phyloP scores from a whole-genome alignment of 2,329 filamentous ascomycete species.

The Ilyonectria mors-panacis region DNA sequence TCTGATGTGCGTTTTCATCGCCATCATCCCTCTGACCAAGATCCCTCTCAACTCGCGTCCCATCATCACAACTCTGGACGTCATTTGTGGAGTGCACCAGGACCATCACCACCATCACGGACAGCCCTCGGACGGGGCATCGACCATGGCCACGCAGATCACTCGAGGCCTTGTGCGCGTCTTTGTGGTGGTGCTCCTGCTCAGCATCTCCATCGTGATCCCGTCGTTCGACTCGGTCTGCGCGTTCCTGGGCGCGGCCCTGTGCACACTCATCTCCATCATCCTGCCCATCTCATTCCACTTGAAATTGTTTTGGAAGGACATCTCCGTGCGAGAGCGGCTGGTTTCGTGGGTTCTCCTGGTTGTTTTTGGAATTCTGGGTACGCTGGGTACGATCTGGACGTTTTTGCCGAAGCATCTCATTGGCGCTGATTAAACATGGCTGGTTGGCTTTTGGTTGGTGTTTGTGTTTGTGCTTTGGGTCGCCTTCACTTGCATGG shows the following conservation, averaged over 20 bases:
- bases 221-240: slow-evolving; percentile 92
- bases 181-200: slow-evolving; percentile 77
- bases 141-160: slow-evolving; percentile 58
- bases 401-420: slow-evolving; percentile 87
- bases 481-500: slow-evolving; percentile 9
- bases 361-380: slow-evolving; percentile 77
- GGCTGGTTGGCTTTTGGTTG: not conserved
- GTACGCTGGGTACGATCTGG: slow-evolving; percentile 85
- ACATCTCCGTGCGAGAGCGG: slow-evolving; percentile 76
- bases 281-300: slow-evolving; percentile 92
- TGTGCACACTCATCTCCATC: slow-evolving; percentile 95
- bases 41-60: slow-evolving; percentile 92
- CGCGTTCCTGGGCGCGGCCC: slow-evolving; percentile 88
- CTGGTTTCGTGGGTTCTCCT: slow-evolving; percentile 79
- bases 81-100: slow-evolving; percentile 80
- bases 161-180: slow-evolving; percentile 76
- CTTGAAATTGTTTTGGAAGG: slow-evolving; percentile 86
- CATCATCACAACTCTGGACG: slow-evolving; percentile 87
- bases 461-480: slow-evolving; percentile 24
- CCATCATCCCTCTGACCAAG: slow-evolving; percentile 95
- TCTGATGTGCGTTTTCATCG: slow-evolving; percentile 87
- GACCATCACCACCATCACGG: slow-evolving; percentile 54
- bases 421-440: slow-evolving; percentile 66
- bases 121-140: slow-evolving; percentile 52
- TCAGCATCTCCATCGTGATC: slow-evolving; percentile 78